Evolutionary conservation across 2,329 filamentous ascomycete species (phyloP), one percentile per base, ranked within the genome.

Genomic region (Botryosphaeria dothidea): DNA sequence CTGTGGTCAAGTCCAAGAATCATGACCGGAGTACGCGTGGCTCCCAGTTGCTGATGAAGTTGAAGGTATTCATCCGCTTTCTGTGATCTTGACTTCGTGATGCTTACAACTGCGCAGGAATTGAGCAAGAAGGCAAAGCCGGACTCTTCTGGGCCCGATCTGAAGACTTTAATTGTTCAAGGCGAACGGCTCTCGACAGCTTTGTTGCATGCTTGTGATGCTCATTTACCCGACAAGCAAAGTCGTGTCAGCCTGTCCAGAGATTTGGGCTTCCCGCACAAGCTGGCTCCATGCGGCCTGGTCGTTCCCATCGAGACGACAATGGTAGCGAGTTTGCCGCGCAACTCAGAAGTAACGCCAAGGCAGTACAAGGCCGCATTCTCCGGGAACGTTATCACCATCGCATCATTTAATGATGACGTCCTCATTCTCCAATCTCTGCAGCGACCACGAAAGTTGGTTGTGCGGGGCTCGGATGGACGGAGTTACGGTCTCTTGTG

Each of bases 351-450:
- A 11, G 29, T 64, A 1, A 2, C 13, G 23, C 43, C 88, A 49
- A 82, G 90, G 57, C 88, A 86, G 4, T 80, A 88, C 72, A 89
- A 88, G 56, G 79, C 79, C 15, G 91, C 95, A 0, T 99, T 99
- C 73, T 90, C 92, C 3, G 85, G 90, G 49, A 92, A 97, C 68
- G 88, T 93, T 17, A 89, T 97, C 46, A 95, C 92, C 0, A 94
- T 99, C 65, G 84, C 84, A 43, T 83, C 83, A 17, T 96, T 99
- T 76, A 79, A 90, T 43, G 94, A 99, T 70, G 91, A 97, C 65
- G 95, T 97, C 0, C 81, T 96, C 25, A 91, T 99, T 3, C 83
- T 99, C 21, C 92, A 90, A 65, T 99, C 96, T 1, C 85, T 99
- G 3, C 94, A 97, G 65, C 93, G 95, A 70, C 95, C 96, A 13